Evolutionary conservation across 805 yeast species (phyloP).

Genomic region (Starmerella scarabaei): DNA sequence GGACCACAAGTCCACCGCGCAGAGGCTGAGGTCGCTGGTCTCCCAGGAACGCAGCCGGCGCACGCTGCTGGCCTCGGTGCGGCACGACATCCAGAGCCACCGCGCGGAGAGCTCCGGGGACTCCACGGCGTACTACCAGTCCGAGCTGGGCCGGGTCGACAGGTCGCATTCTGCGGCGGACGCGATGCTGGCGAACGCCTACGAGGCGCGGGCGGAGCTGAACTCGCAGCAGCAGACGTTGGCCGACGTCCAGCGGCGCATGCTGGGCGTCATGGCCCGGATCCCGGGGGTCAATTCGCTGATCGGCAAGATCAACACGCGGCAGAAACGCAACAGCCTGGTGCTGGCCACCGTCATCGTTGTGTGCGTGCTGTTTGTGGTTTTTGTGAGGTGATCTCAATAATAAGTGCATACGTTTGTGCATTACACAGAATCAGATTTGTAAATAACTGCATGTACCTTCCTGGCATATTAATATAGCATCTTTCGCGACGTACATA

Average conservation of each 20-base stretch:
- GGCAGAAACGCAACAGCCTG: slow-evolving; percentile 77
- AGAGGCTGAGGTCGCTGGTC: slow-evolving; percentile 44
- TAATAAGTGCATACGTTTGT: too few species aligned
- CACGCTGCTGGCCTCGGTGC: slow-evolving; percentile 61
- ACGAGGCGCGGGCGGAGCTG: slow-evolving; percentile 78
- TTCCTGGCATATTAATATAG: too few species aligned
- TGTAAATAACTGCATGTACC: too few species aligned
- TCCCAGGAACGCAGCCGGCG: slow-evolving; percentile 63
- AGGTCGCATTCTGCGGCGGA: slow-evolving; percentile 66
- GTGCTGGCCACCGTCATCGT: slow-evolving; percentile 67
- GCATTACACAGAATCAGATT: too few species aligned
- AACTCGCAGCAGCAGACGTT: slow-evolving; percentile 55
- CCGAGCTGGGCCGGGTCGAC: slow-evolving; percentile 64
- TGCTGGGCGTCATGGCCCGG: slow-evolving; percentile 46
- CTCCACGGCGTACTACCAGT: slow-evolving; percentile 43
- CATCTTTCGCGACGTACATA: too few species aligned
- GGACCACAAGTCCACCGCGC: slow-evolving; percentile 55
- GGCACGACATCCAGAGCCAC: slow-evolving; percentile 65
- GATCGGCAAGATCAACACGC: slow-evolving; percentile 67
- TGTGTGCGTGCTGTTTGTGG: slow-evolving; percentile 55
- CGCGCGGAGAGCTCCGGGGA: slow-evolving; percentile 23
- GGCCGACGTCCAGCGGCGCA: slow-evolving; percentile 47
- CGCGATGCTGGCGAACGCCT: slow-evolving; percentile 67
- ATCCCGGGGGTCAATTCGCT: slow-evolving; percentile 76
- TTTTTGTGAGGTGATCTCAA: slow-evolving; percentile 36